Evolutionary conservation across 768 basidiomycete species (phyloP), one percentile per base, ranked within the genome.

Genomic region (Phaffia australis): DNA sequence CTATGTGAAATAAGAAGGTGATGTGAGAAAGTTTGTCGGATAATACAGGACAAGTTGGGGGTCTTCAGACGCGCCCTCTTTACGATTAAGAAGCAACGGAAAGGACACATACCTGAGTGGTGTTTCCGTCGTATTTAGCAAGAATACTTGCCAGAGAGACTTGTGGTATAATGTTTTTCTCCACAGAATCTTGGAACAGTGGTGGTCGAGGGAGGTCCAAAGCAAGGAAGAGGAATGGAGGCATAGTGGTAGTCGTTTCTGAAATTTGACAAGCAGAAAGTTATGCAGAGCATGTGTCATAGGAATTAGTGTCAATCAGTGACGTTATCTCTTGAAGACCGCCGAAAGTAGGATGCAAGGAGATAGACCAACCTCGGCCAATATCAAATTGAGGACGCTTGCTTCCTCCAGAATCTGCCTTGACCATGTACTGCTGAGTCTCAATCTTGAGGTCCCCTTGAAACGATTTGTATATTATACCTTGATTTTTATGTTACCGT

Each of bases 101-200:
- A 73, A 73, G 65, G 59, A 21, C 63, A 70, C 79, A 72, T 72
- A 87, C 90, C 81, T 93, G 90, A 19, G 92, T 88, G 3, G 87
- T 88, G 71, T 79, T 80, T 18, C 95, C 95, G 76, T 98, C 90
- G 77, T 92, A 99, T 77, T 99, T 99, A 23, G 87, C 82, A 27
- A 98, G 81, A 32, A 98, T 86, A 15, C 86, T 85, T 66, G 91
- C 84, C 65, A 99, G 85, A 56, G 87, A 87, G 69, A 95, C 89
- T 81, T 99, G 95, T 42, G 95, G 95, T 70, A 98, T 95, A 75
- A 99, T 98, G 76, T 98, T 97, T 79, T 95, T 95, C 79, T 95
- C 92, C 56, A 94, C 83, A 4, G 88, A 79, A 74, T 97, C 93
- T 77, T 97, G 94, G 78, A 98, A 99, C 49, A 99, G 79, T 19